phyloP scores from a whole-genome alignment of 2,329 filamentous ascomycete genomes.

The Simplicillium sp. region DNA sequence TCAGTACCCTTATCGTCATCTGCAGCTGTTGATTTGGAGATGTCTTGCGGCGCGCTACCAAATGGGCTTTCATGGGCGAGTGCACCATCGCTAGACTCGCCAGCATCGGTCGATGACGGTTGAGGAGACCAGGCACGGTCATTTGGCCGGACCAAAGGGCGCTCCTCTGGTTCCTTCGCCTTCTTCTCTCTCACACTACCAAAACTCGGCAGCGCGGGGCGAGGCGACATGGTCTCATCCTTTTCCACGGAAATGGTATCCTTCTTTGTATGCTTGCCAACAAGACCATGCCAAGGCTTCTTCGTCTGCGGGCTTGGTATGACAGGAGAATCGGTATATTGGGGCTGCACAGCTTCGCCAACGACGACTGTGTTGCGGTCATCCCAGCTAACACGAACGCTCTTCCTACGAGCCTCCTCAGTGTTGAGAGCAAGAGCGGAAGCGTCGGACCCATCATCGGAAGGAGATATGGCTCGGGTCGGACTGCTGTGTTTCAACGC shows the following conservation, averaged over 20 bases:
- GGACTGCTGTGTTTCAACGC: constrained; percentile 58
- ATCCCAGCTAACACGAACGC: constrained; percentile 69
- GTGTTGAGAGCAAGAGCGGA: constrained; percentile 19
- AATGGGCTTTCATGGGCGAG: too few species aligned
- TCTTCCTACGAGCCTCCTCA: constrained; percentile 50
- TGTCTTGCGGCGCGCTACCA: too few species aligned
- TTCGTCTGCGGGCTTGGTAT: constrained; percentile 24
- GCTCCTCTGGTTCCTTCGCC: constrained; percentile 40
- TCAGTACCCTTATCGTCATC: constrained; percentile 55
- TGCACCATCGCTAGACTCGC: too few species aligned
- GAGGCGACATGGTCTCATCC: constrained; percentile 63
- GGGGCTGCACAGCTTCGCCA: constrained; percentile 31
- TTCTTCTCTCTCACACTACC: constrained; percentile 63
- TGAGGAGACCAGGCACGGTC: constrained; percentile 22
- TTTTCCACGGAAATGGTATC: constrained; percentile 41
- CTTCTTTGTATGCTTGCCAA: constrained; percentile 39
- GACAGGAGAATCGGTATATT: constrained; percentile 28
- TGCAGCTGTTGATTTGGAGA: constrained; percentile 15
- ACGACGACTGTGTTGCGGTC: constrained; percentile 50
- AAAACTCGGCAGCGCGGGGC: constrained; percentile 64
- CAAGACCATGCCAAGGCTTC: constrained; percentile 42
- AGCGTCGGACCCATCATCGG: constrained; percentile 36
- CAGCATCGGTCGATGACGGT: constrained; percentile 4
- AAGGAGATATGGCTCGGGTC: constrained; percentile 40
- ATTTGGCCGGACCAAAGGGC: constrained; percentile 46